phyloP scores from a whole-genome alignment of 768 basidiomycete species.

The Leccinum subgranulosum region DNA sequence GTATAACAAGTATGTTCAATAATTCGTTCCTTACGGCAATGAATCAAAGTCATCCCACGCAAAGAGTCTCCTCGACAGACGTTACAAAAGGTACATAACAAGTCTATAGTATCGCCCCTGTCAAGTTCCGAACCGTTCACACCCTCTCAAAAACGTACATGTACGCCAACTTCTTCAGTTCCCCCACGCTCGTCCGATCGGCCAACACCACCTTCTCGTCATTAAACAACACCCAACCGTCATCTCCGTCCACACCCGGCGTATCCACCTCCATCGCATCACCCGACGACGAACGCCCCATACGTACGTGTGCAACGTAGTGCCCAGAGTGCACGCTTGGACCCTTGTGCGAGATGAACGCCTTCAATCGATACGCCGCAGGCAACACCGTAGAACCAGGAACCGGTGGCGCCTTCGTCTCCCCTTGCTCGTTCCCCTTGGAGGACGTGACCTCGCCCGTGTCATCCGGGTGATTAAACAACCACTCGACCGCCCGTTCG shows the following conservation, averaged over 20 bases:
- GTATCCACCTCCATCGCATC: constrained; percentile 28
- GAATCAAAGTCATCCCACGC: too few species aligned
- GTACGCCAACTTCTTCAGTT: constrained; percentile 84
- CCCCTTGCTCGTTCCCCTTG: constrained; percentile 18
- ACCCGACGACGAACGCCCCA: constrained; percentile 1
- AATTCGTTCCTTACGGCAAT: too few species aligned
- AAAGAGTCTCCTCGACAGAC: neutral
- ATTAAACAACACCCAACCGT: constrained; percentile 86
- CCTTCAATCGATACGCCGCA: constrained; percentile 77
- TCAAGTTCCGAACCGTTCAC: neutral
- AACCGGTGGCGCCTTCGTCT: constrained; percentile 18
- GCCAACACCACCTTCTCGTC: constrained; percentile 96
- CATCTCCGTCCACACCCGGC: constrained; percentile 28
- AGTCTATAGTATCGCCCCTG: neutral
- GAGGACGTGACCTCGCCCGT: constrained; percentile 54
- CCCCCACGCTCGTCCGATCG: constrained; percentile 75
- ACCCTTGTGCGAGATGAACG: constrained; percentile 97
- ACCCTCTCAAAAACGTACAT: constrained; percentile 83
- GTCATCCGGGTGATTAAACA: constrained; percentile 92
- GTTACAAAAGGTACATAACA: too few species aligned
- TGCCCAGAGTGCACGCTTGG: constrained; percentile 94
- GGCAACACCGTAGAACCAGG: constrained; percentile 64
- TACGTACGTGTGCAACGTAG: constrained; percentile 79
- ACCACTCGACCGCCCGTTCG: constrained; percentile 93
- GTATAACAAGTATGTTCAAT: too few species aligned